Evolutionary conservation across 805 yeast species (phyloP).

Genomic region (Saturnispora diversa): DNA sequence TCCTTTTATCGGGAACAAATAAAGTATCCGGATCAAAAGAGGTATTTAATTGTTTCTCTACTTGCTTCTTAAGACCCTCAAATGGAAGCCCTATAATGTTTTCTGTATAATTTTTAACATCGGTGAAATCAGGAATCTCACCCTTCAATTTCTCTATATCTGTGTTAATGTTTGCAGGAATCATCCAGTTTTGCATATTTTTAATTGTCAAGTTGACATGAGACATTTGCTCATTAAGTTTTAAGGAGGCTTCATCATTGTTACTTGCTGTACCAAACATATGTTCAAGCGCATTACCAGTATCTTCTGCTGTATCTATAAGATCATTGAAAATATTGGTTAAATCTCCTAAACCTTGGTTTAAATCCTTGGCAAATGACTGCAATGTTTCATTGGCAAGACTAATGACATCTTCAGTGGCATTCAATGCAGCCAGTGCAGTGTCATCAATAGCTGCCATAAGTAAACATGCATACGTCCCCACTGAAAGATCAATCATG

Average conservation of each 20-base stretch:
- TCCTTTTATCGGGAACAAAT: slow-evolving; percentile 34
- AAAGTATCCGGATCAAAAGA: slow-evolving; percentile 24
- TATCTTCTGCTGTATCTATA: slow-evolving; percentile 36
- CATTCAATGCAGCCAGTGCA: slow-evolving; percentile 62
- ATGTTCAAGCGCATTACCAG: slow-evolving; percentile 37
- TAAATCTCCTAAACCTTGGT: slow-evolving; percentile 57
- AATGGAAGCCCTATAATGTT: slow-evolving; percentile 54
- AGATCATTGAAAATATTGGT: slow-evolving; percentile 50
- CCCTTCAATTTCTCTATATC: slow-evolving; percentile 45
- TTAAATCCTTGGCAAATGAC: slow-evolving; percentile 49
- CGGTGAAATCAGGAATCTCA: slow-evolving; percentile 57
- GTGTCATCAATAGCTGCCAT: slow-evolving; percentile 68
- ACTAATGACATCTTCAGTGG: slow-evolving; percentile 54
- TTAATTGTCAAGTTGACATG: slow-evolving; percentile 53
- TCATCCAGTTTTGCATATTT: slow-evolving; percentile 47
- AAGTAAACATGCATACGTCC: slow-evolving; percentile 80
- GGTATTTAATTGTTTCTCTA: slow-evolving; percentile 23
- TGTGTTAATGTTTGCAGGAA: slow-evolving; percentile 56
- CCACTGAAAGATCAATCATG: slow-evolving; percentile 63
- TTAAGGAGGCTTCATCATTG: slow-evolving; percentile 28
- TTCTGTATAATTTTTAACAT: slow-evolving; percentile 53
- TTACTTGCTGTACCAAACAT: slow-evolving; percentile 39
- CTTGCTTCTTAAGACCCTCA: slow-evolving; percentile 34
- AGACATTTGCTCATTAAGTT: slow-evolving; percentile 29
- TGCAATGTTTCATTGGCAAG: slow-evolving; percentile 55